Base-by-base conservation (phyloP, 2,329 filamentous ascomycete species). In the Sporothrix pallida region DNA sequence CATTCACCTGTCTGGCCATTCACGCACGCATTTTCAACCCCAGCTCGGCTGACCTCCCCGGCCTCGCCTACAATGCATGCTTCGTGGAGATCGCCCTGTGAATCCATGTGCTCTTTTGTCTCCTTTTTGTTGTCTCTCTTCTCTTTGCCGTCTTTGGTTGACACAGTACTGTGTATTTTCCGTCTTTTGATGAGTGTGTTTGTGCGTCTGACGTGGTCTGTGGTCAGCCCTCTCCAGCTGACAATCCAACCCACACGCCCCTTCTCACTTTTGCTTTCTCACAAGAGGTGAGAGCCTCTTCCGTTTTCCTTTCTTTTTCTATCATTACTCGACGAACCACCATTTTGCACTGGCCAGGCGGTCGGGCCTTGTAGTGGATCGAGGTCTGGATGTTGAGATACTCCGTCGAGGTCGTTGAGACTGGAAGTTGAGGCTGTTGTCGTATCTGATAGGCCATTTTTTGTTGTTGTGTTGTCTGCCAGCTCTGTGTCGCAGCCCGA, bases 331-430 rank as follows among this genome's bases (percentile, higher is more conserved):
- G 44, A 65, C n/a, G 20, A 46, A 44, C 42, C 62, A 67, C n/a
- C 62, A 42, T 67, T 67, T 67, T 46, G 42, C 62, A 44, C 31
- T n/a, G 58, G 44, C 37, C 58, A 44, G 58, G 58, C 31, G 62
- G n/a, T 17, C 12, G 42, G 42, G 62, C n/a, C 60, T 46, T n/a
- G n/a, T 42, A n/a, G 17, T 67, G 62, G 9, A n/a, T 44, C 8
- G 42, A 48, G 62, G 23, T 5, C 23, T 26, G 54, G 31, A 3
- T 7, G 31, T 37, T 37, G 31, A 37, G 31, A 37, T 37, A 7
- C 31, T 37, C 31, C 31, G 56, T 60, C 37, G 56, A 60, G 56
- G 56, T 13, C 23, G 42, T 65, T 13, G 50, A 20, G 50, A 9
- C n/a, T 23, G 20, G n/a, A 23, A 56, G 52, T 23, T 56, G 62